Evolutionary conservation across 1,284 basidiomycete genomes (phyloP).

Genomic region (Irpex lacteus): DNA sequence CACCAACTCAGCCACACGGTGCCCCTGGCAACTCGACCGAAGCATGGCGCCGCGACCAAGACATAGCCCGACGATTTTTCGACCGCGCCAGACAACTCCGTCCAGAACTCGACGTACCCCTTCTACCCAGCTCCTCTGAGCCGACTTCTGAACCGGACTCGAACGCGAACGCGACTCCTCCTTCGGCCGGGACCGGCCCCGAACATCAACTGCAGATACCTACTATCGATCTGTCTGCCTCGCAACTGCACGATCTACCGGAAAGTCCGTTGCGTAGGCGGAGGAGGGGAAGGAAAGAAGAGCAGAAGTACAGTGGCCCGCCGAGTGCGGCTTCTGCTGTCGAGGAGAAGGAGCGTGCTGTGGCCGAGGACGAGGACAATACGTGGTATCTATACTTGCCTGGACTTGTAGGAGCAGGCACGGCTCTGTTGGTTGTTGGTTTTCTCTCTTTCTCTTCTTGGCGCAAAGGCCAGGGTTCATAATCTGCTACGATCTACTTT

Average conservation of each 20-base stretch:
- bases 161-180: neutral
- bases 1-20: slow-evolving; percentile 28
- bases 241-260: slow-evolving; percentile 16
- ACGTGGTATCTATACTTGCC: slow-evolving; percentile 78
- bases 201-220: slow-evolving; percentile 25
- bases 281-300: slow-evolving; percentile 24
- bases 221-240: slow-evolving; percentile 36
- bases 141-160: slow-evolving; percentile 34
- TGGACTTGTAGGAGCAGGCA: slow-evolving; percentile 73
- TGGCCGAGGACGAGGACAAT: slow-evolving; percentile 53
- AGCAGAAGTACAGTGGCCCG: neutral
- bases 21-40: slow-evolving; percentile 35
- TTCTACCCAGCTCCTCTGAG: slow-evolving; percentile 49
- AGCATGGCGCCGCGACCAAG: slow-evolving; percentile 69
- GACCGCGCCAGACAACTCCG: slow-evolving; percentile 59
- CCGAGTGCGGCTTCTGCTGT: slow-evolving; percentile 24
- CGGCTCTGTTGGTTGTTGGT: slow-evolving; percentile 73
- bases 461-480: slow-evolving; percentile 44
- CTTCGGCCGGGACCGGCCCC: slow-evolving; percentile 16
- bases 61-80: slow-evolving; percentile 65
- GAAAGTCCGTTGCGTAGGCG: slow-evolving; percentile 18
- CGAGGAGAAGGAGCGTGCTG: slow-evolving; percentile 19
- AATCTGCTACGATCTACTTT: neutral
- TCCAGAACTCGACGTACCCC: slow-evolving; percentile 63
- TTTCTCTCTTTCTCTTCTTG: slow-evolving; percentile 76